phyloP scores from a whole-genome alignment of 2,329 filamentous ascomycete species.

The Scortechinia acanthostroma region DNA sequence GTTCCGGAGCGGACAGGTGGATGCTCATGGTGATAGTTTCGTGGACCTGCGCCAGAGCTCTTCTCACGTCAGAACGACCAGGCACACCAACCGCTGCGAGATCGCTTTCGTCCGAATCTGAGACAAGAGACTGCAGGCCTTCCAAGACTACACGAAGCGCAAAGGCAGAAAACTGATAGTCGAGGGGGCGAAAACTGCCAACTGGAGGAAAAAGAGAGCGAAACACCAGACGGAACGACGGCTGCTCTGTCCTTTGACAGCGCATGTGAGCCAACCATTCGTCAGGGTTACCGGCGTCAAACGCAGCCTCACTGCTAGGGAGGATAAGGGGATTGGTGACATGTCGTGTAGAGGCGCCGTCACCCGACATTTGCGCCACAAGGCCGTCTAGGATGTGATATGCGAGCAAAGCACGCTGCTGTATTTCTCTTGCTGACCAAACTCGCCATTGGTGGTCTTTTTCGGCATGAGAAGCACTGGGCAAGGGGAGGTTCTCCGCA shows the following conservation, averaged over 20 bases:
- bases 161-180: constrained; percentile 26
- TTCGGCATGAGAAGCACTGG: constrained; percentile 17
- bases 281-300: constrained; percentile 26
- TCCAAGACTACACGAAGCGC: constrained; percentile 30
- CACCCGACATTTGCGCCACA: constrained; percentile 31
- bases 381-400: constrained; percentile 34
- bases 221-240: constrained; percentile 28
- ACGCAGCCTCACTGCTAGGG: constrained; percentile 26
- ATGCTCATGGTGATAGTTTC: constrained; percentile 24
- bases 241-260: constrained; percentile 15
- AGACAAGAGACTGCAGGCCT: constrained; percentile 30
- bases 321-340: constrained; percentile 27
- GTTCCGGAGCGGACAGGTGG: constrained; percentile 22
- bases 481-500: constrained; percentile 19
- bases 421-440: constrained; percentile 32
- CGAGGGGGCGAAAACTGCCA: constrained; percentile 15
- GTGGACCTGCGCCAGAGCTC: constrained; percentile 27
- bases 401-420: constrained; percentile 30
- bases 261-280: constrained; percentile 28
- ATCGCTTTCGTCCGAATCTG: constrained; percentile 25
- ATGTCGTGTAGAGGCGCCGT: constrained; percentile 29
- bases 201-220: constrained; percentile 24
- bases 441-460: constrained; percentile 28
- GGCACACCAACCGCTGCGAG: constrained; percentile 26
- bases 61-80: constrained; percentile 22